These are phyloP conservation scores for Voacanga thouarsii DNA, from an alignment of 257 asterid genomes.

Conservation along the genomic window DNA sequence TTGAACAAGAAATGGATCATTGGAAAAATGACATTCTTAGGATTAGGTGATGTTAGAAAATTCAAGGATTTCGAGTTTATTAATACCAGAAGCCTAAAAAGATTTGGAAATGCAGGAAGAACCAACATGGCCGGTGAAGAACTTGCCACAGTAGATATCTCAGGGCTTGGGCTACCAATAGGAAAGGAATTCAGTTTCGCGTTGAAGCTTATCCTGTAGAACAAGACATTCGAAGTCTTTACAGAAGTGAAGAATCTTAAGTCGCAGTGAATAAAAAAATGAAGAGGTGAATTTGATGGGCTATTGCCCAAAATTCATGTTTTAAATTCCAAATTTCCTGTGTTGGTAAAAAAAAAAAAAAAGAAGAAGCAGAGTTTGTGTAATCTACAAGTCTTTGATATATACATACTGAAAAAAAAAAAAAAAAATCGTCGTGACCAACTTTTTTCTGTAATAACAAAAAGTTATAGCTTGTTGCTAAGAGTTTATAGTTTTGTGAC, in stretches of 20 bases:
- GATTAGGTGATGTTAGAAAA: constrained; percentile 23
- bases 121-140: constrained; percentile 8
- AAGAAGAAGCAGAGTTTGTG: not conserved
- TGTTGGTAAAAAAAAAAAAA: not conserved
- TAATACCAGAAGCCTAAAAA: constrained; percentile 7
- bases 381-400: not conserved
- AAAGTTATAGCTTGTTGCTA: too few species aligned
- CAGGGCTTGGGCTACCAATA: constrained; percentile 25
- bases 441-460: too few species aligned
- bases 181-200: constrained; percentile 37
- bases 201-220: constrained; percentile 16
- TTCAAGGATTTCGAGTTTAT: constrained; percentile 21
- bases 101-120: constrained; percentile 13
- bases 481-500: too few species aligned
- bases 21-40: constrained; percentile 33
- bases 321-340: not conserved
- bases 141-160: constrained; percentile 23
- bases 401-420: too few species aligned
- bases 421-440: too few species aligned
- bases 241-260: too few species aligned
- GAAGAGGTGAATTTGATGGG: not conserved
- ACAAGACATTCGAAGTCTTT: not conserved
- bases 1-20: constrained; percentile 28
- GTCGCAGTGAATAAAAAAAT: not conserved
- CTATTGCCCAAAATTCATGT: too few species aligned